Base-by-base conservation (phyloP, 768 basidiomycete genomes). In the Gloeopeniophorella convolvens region DNA sequence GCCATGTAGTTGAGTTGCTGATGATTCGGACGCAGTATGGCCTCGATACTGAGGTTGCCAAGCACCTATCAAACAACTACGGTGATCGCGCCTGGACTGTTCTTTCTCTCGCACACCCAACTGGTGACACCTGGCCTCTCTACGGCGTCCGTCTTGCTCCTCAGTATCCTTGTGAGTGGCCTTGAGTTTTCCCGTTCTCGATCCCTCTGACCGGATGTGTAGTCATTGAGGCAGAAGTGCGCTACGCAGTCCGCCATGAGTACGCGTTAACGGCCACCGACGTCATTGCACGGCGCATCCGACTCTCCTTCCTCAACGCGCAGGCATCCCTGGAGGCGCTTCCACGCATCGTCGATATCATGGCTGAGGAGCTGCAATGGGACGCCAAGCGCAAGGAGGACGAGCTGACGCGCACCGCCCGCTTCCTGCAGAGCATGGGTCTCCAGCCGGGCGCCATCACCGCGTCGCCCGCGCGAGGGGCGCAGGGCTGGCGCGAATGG, bases 81-180 rank as follows among this genome's bases (percentile, higher is more conserved):
- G 95, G 95, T 21, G 93, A 96, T 67, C 85, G 93, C 44, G 93
- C 95, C 0, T 98, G 95, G 95, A 86, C 87, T 0, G 89, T 98
- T 0, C 88, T 85, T 60, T 79, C 82, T 0, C 77, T 93, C 50
- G 85, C 88, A 1, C 74, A 82, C 42, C 79, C 83, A 3, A 92
- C 89, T 0, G 86, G 86, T 24, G 73, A 75, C 47, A 74, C 71
- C 10, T 94, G 88, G 91, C 92, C 93, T n/a, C 68, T 92, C 10
- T 83, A 94, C 61, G 94, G 92, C 21, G 73, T 78, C 45, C 76
- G 85, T 4, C 70, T 99, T 18, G 74, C 72, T 26, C 67, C 78
- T 3, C 73, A 76, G 50, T 91, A 95, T 63, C 84, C 93, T 41
- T 94, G 85, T 86, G 65, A 34, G 80, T 64, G 3, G 26, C 23